Base-by-base conservation (phyloP, 202 grass and related monocot genomes). In the Thinopyrum obtusiflorum region DNA sequence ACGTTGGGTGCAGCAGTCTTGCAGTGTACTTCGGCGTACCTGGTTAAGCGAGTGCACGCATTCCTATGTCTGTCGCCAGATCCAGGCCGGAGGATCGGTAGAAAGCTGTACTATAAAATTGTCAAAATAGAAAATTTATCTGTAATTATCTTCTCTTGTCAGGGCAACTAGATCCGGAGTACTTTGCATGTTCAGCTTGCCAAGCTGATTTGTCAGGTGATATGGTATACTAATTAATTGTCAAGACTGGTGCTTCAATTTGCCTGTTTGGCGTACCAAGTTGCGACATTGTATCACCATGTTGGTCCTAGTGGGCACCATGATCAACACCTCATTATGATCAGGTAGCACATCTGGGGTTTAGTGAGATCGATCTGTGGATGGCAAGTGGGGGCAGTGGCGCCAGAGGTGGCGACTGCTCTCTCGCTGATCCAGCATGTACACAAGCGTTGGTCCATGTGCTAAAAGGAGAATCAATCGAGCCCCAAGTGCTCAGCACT, bases 341-440 rank as follows among this genome's bases (percentile, higher is more conserved):
- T 32, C 63, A 66, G 28, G 6, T 10, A n/a, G 46, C 15, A 68
- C 57, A 39, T 76, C 47, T 87, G 59, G 61, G 80, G 67, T 55
- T 47, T 28, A 78, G 79, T 73, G 80, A 51, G 84, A 79, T 59
- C 79, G 84, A 83, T 90, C 73, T 83, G 88, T 82, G 66, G 57
- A 83, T 86, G 80, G 60, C 84, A 83, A 90, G 59, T 87, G 65
- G 80, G 79, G 66, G 67, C 83, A 78, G 55, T 23, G 28, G 17
- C 11, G 46, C 36, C 57, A 65, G 28, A 84, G 24, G 72, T 84
- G 81, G 75, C 67, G 11, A 17, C 53, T 4, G 49, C 49, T 59
- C 18, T 75, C 32, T 2, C 65, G 81, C 67, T 60, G 20, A 59
- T 59, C 20, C 20, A 59, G 53, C 53, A 21, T 59, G 2, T 55